Conservation (phyloP, 192 early-diverging fungal genomes). For the Funneliformis mosseae region DNA sequence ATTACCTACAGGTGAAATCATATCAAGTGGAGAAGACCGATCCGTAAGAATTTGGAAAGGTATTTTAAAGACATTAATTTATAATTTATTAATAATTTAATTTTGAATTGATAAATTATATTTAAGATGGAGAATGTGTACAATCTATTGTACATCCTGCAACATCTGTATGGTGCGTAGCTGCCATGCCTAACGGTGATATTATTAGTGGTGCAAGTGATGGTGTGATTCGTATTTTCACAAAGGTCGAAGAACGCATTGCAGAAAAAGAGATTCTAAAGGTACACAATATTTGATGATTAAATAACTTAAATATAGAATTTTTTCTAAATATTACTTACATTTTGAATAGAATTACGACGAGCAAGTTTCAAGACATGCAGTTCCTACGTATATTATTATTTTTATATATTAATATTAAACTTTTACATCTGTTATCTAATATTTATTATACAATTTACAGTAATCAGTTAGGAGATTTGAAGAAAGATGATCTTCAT, state of each 20-base stretch:
- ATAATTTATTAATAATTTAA: background rate
- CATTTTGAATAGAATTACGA: constrained; percentile 48
- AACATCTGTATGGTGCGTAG: constrained; percentile 91
- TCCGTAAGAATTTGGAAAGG: constrained; percentile 84
- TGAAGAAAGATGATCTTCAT: constrained; percentile 81
- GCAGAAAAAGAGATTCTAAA: constrained; percentile 52
- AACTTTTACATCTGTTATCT: background rate
- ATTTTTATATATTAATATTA: background rate
- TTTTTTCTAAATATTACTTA: background rate
- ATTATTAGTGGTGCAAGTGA: constrained; percentile 85
- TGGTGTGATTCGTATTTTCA: constrained; percentile 81
- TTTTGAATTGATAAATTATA: too few species aligned
- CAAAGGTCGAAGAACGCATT: constrained; percentile 58
- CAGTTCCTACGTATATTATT: constrained; percentile 64
- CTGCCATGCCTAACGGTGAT: constrained; percentile 77
- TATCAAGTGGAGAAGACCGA: constrained; percentile 94
- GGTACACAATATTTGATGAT: constrained; percentile 32
- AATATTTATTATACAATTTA: background rate
- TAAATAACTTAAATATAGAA: background rate
- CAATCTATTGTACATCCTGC: constrained; percentile 89
- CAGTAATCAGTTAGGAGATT: constrained; percentile 79
- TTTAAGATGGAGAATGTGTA: constrained; percentile 60
- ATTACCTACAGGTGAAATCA: constrained; percentile 76
- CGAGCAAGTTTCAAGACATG: constrained; percentile 53
- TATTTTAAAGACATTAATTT: constrained; percentile 23